Conservation (phyloP, 2,329 filamentous ascomycete species). For the Pseudonectria foliicola region DNA sequence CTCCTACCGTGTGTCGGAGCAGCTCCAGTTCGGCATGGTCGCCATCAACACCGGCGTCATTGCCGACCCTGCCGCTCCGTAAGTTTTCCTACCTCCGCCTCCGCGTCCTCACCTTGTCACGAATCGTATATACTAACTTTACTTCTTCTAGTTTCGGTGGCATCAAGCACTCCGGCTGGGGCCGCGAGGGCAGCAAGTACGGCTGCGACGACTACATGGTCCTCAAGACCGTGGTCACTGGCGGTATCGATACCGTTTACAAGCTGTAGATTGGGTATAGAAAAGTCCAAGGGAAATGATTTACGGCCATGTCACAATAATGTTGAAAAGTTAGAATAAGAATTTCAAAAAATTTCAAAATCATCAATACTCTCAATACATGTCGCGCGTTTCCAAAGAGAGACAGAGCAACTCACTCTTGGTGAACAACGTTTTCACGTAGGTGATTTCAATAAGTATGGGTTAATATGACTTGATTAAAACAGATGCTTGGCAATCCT, state of each 20-base stretch:
- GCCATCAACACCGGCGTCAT: constrained; percentile 52
- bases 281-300: no score
- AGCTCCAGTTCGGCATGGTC: constrained; percentile 63
- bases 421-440: no score
- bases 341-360: no score
- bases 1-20: constrained; percentile 59
- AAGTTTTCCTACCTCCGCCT: constrained; percentile 1
- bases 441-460: no score
- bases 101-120: not conserved
- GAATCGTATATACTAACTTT: constrained; percentile 6
- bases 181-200: constrained; percentile 53
- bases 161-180: constrained; percentile 56
- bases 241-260: constrained; percentile 11
- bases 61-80: constrained; percentile 20
- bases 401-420: no score
- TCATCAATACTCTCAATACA: no score
- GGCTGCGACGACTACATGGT: constrained; percentile 53
- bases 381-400: no score
- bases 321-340: no score
- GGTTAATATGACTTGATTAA: no score
- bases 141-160: constrained; percentile 42
- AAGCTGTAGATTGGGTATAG: no score
- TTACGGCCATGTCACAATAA: no score
- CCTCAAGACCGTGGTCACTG: constrained; percentile 47
- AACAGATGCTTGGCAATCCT: no score